These are phyloP conservation scores for Arthrobotrys musiformis DNA, from an alignment of 2,329 filamentous ascomycete species.

Conservation along the genomic window DNA sequence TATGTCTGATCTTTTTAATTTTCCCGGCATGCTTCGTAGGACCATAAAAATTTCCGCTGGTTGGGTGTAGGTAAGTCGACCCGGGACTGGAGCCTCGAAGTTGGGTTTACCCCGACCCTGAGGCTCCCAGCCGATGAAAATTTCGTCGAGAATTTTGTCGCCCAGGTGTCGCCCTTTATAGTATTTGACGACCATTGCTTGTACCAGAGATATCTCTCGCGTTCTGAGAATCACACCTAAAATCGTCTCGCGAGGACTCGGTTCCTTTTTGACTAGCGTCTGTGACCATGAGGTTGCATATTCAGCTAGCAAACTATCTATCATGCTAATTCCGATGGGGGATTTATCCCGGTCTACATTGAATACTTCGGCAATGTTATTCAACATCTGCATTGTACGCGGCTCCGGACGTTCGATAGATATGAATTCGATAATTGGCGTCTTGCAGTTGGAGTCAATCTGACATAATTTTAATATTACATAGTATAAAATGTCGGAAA, in stretches of 20 bases:
- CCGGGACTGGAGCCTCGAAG: no score
- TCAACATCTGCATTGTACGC: not conserved
- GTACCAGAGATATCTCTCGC: not conserved
- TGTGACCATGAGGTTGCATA: not conserved
- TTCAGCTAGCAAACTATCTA: not conserved
- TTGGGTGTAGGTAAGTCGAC: no score
- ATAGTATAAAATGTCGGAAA: no score
- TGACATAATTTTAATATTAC: no score
- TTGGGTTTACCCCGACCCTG: no score
- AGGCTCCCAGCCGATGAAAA: not conserved
- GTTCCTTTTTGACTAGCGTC: no score
- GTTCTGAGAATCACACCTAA: not conserved
- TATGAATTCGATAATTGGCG: no score
- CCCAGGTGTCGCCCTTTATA: not conserved
- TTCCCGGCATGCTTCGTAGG: not conserved
- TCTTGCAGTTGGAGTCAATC: no score
- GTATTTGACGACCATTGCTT: not conserved
- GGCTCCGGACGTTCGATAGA: no score
- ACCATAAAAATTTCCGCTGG: not conserved
- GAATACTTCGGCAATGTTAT: not conserved
- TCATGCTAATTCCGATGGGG: not conserved
- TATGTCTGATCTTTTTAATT: not conserved
- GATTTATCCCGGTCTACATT: no score
- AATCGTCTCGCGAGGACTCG: not conserved
- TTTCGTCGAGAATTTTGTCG: not conserved